Evolutionary conservation across 768 basidiomycete species (phyloP).

Genomic region (Suillus clintonianus): DNA sequence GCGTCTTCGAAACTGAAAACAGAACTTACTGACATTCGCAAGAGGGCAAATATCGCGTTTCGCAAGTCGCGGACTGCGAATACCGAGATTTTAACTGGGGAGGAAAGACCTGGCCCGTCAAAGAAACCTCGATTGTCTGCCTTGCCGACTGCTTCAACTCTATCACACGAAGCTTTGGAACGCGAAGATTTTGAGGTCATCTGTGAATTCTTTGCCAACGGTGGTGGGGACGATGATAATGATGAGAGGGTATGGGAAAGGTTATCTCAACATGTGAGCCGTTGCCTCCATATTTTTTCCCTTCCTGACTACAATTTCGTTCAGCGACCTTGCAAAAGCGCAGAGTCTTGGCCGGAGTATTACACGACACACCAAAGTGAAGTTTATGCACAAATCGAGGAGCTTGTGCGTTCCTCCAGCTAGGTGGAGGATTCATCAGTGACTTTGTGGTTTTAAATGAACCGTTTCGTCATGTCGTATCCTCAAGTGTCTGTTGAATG

Average conservation of each 20-base stretch:
- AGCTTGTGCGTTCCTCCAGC: constrained; percentile 13
- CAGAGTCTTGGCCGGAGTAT: constrained; percentile 51
- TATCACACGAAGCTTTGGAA: constrained; percentile 13
- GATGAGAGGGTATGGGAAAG: constrained; percentile 55
- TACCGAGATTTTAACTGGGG: not conserved
- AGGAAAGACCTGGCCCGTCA: not conserved
- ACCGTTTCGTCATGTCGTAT: not conserved
- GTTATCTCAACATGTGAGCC: constrained; percentile 48
- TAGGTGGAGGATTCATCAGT: not conserved
- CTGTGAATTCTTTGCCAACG: constrained; percentile 55
- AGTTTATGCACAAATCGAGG: constrained; percentile 44
- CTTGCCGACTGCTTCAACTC: not conserved
- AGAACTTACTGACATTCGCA: constrained; percentile 48
- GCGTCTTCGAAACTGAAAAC: constrained; percentile 33
- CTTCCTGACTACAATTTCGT: constrained; percentile 3
- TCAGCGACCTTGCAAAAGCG: constrained; percentile 44
- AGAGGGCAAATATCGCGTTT: constrained; percentile 51
- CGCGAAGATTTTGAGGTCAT: constrained; percentile 52
- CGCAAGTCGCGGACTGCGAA: constrained; percentile 38
- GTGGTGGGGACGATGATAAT: constrained; percentile 47
- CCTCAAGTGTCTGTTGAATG: not conserved
- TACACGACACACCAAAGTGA: constrained; percentile 45
- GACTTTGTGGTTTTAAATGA: not conserved
- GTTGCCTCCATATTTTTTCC: not conserved
- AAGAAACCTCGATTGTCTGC: constrained; percentile 4